Evolutionary conservation across 1,284 basidiomycete species (phyloP), one percentile per base, ranked within the genome.

Genomic region (Pseudozyma hubeiensis): DNA sequence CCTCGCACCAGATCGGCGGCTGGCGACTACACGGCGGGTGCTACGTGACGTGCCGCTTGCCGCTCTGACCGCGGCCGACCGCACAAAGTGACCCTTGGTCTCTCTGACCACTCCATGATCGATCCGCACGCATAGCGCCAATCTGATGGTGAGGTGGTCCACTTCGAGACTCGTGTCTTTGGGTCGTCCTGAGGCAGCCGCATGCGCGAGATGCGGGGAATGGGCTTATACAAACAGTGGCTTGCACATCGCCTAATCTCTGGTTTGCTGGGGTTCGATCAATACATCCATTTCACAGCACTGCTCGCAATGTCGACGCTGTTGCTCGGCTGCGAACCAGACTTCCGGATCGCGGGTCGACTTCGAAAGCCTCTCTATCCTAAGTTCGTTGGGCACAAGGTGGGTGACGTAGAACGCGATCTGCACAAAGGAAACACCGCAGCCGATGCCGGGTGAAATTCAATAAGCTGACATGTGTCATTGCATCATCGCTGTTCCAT

Each of bases 141-240:
- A 24, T 24, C 24, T 24, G 24, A 24, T 24, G 24, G 4, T 24
- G 24, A 24, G 24, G 24, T 24, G 24, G 24, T 1, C 24, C 24
- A 24, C 24, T 24, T 24, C 24, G 24, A 24, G 24, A 24, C 24
- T 24, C 24, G 24, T 24, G 4, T 24, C 4, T 4, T 24, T 1
- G 24, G 24, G 24, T 24, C 24, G 35, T 1, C 19, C 8, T 11
- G 19, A 31, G 33, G 16, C 34, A 17, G 34, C 10, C 35, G 34
- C 29, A 3, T 37, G 43, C 24, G 17, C 19, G n/a, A 19, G 40
- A 7, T 53, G 53, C 24, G 46, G 55, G 47, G 47, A 48, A 33
- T 24, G 24, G n/a, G 17, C 35, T 57, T 37, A 14, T 24, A 43
- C 19, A 47, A 57, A 57, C 24, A 49, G 55, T 57, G 55, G 55